Evolutionary conservation across 2,329 filamentous ascomycete species (phyloP).

Genomic region (Aureobasidium subglaciale): DNA sequence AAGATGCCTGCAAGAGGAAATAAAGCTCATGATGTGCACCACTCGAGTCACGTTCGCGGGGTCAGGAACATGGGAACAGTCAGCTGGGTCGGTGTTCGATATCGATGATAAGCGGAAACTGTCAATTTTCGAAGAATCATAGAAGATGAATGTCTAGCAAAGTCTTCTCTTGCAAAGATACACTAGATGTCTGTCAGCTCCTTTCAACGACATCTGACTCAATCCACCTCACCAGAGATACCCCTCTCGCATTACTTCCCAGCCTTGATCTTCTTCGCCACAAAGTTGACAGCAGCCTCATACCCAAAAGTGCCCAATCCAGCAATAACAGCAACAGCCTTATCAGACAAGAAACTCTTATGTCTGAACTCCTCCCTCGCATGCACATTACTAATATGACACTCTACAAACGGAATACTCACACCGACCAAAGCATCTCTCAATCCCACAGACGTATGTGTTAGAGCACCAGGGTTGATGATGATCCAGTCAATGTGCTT

Average conservation of each 20-base stretch:
- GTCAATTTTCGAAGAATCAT: too few relatives aligned
- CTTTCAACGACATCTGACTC: background rate
- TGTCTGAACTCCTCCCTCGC: slow-evolving; percentile 60
- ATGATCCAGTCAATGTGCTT: slow-evolving; percentile 55
- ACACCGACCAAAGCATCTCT: slow-evolving; percentile 67
- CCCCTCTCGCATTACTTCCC: background rate
- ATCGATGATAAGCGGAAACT: too few relatives aligned
- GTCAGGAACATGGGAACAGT: too few relatives aligned
- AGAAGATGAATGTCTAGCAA: too few relatives aligned
- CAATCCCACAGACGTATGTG: slow-evolving; percentile 68
- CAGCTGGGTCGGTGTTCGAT: too few relatives aligned
- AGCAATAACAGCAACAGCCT: slow-evolving; percentile 66
- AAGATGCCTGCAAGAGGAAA: too few relatives aligned
- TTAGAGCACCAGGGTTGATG: slow-evolving; percentile 70
- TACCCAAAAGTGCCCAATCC: slow-evolving; percentile 51
- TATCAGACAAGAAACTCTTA: slow-evolving; percentile 67
- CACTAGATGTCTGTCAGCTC: background rate
- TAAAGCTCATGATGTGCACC: too few relatives aligned
- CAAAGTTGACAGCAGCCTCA: slow-evolving; percentile 39
- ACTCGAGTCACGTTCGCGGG: too few relatives aligned
- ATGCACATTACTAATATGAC: slow-evolving; percentile 73
- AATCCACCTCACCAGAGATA: background rate
- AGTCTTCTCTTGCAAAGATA: too few relatives aligned
- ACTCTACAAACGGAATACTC: slow-evolving; percentile 65
- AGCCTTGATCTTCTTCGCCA: slow-evolving; percentile 22